Conservation (phyloP, 1,284 basidiomycete species). For the Pascua sp. region DNA sequence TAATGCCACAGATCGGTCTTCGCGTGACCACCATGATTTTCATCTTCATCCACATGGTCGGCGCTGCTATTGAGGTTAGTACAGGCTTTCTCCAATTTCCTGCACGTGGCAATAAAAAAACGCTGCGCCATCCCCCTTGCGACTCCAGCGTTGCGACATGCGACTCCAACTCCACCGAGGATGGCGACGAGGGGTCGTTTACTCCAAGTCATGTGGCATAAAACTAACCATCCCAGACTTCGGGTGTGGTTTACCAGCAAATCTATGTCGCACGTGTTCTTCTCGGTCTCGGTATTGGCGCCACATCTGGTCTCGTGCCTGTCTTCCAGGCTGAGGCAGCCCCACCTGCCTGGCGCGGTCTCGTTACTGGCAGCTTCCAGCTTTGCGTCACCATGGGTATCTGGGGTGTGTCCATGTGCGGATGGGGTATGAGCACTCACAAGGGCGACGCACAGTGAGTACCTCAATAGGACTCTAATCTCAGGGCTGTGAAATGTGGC, state of each 20-base stretch:
- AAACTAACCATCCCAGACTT: constrained; percentile 21
- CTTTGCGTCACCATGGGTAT: constrained; percentile 50
- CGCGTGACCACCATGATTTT: constrained; percentile 44
- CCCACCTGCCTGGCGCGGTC: constrained; percentile 37
- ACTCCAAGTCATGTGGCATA: not conserved
- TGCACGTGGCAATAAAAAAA: not conserved
- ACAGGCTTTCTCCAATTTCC: no score
- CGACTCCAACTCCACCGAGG: no score
- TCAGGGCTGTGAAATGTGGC: no score
- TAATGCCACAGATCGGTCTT: constrained; percentile 36
- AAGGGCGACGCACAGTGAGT: constrained; percentile 9
- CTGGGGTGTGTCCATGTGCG: constrained; percentile 49
- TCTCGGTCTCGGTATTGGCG: constrained; percentile 48
- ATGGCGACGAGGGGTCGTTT: no score
- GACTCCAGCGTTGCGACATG: no score
- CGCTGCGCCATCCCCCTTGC: no score
- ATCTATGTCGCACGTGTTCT: constrained; percentile 48
- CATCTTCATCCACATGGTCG: constrained; percentile 46
- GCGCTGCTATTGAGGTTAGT: constrained; percentile 48
- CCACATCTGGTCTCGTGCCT: constrained; percentile 49
- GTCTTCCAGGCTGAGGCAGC: constrained; percentile 51
- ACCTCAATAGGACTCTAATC: no score
- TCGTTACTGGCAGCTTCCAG: constrained; percentile 50
- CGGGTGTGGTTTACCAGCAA: constrained; percentile 36
- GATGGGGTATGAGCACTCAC: constrained; percentile 47